These are phyloP conservation scores for Cercospora beticola DNA, from an alignment of 2,329 filamentous ascomycete species.

Conservation along the genomic window DNA sequence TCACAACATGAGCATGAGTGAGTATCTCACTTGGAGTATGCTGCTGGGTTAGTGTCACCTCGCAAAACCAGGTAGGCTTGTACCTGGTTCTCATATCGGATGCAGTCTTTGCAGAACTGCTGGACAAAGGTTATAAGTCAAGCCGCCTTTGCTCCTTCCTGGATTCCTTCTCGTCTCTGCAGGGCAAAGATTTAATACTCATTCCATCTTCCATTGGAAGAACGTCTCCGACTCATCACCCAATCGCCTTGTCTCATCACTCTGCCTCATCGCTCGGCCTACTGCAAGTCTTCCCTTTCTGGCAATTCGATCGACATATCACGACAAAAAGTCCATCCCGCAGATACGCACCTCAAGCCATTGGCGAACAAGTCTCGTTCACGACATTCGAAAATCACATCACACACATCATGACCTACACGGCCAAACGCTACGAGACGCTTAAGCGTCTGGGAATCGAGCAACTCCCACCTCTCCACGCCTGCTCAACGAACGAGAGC, in stretches of 20 bases:
- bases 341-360: slow-evolving; percentile 10
- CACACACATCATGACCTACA: slow-evolving; percentile 31
- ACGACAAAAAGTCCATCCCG: neutral
- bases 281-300: neutral
- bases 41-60: slow-evolving; percentile 16
- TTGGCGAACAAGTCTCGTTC: neutral
- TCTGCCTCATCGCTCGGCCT: neutral
- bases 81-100: slow-evolving; percentile 3
- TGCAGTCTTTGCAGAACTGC: neutral
- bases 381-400: neutral
- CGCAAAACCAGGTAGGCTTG: slow-evolving; percentile 7
- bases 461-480: slow-evolving; percentile 29
- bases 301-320: neutral
- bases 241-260: neutral
- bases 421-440: slow-evolving; percentile 27
- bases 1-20: slow-evolving; percentile 22
- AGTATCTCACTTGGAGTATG: neutral
- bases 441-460: slow-evolving; percentile 33
- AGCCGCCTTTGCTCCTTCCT: neutral
- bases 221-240: neutral
- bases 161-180: neutral
- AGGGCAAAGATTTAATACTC: neutral
- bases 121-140: slow-evolving; percentile 8
- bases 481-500: slow-evolving; percentile 7
- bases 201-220: neutral